Base-by-base conservation (phyloP, 306 rosid species). In the Fragaria ananassa region DNA sequence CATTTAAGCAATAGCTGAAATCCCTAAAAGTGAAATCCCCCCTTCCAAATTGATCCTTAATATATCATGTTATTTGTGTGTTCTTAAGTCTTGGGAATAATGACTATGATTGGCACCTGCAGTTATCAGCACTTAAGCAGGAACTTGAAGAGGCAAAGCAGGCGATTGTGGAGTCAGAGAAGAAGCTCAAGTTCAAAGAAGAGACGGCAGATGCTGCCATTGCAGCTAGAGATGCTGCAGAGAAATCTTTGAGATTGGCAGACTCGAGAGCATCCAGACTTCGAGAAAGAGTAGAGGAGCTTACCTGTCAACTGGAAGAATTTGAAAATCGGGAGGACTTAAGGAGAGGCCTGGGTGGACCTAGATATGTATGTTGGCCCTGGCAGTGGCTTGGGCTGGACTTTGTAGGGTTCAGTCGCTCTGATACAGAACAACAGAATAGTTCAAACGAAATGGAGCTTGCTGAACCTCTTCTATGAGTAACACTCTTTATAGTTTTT, bases 191-290 rank as follows among this genome's bases (percentile, higher is more conserved):
- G 83, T 92, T 96, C 87, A 96, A 96, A 83, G 99, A 92, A 89
- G 98, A 96, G 85, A 92, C 97, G 5, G 92, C 97, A 65, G 78
- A 86, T 69, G 99, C 99, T 79, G 99, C 99, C 74, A 96, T 96
- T 96, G 97, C 97, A 53, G 99, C 99, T 57, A 93, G 98, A 91
- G 97, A 96, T 86, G 99, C 99, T 69, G 98, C 99, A 17, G 98
- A 96, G 87, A 92, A 96, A 75, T 96, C 98, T 63, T 83, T 96
- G 63, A 91, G 46, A 85, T 75, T 96, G 82, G 99, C 98, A 9
- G 98, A 96, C 82, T 49, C 76, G 58, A 91, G 99, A 85, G 96
- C 97, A 14, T 83, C 99, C 5, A 89, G 98, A 89, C 93, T 96
- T 68, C 84, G 98, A 84, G 93, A 92, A 46, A 88, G 96, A 83